Evolutionary conservation across 345 rosid species (phyloP).

Genomic region (Draba incana): DNA sequence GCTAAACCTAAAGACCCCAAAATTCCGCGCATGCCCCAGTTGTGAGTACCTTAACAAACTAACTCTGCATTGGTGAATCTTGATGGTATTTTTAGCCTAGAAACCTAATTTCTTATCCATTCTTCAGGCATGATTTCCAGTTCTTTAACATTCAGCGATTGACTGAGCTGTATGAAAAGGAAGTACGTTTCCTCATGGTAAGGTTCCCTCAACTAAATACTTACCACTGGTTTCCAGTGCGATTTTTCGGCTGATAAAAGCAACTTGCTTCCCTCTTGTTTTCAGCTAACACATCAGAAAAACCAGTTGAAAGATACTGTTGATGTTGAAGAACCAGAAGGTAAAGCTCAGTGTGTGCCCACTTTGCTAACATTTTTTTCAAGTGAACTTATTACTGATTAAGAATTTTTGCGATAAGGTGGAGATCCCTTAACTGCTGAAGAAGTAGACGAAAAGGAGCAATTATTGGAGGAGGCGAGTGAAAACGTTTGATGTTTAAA

Average conservation of each 20-base stretch:
- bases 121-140: conserved; percentile 92
- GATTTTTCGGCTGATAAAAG: not conserved
- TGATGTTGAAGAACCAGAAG: conserved; percentile 98
- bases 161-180: conserved; percentile 95
- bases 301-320: conserved; percentile 91
- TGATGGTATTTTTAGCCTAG: conserved; percentile 14
- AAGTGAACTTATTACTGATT: conserved; percentile 29
- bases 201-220: conserved; percentile 34
- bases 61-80: conserved; percentile 11
- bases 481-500: conserved; percentile 11
- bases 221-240: conserved; percentile 4
- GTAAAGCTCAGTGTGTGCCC: conserved; percentile 40
- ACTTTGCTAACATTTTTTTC: conserved; percentile 11
- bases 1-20: conserved; percentile 96
- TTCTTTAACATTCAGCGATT: conserved; percentile 96
- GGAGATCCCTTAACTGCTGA: conserved; percentile 98
- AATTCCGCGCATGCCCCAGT: conserved; percentile 98
- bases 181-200: conserved; percentile 98
- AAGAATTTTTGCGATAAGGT: conserved; percentile 49
- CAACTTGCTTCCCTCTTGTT: conserved; percentile 12
- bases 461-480: conserved; percentile 82
- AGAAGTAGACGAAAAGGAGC: conserved; percentile 95
- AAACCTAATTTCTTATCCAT: conserved; percentile 7
- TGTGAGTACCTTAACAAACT: conserved; percentile 54
- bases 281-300: conserved; percentile 98